Evolutionary conservation across 768 basidiomycete genomes (phyloP).

Genomic region (Tulasnella sp.): DNA sequence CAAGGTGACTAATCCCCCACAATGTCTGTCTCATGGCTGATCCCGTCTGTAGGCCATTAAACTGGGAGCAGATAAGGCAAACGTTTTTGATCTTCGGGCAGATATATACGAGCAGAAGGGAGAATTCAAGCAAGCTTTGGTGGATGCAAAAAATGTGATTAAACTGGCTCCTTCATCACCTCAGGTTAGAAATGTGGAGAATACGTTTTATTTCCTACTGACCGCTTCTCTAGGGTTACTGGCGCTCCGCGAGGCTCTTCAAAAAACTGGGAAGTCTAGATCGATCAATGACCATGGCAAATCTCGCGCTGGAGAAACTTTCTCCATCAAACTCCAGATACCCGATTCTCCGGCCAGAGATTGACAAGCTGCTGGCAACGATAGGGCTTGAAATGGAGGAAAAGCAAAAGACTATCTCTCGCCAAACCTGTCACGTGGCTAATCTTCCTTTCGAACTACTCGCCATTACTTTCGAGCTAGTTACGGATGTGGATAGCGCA

Average conservation of each 20-base stretch:
- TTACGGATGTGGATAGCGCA: not conserved
- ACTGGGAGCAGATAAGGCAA: constrained; percentile 12
- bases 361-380: not conserved
- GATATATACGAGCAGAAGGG: not conserved
- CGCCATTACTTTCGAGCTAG: constrained; percentile 2
- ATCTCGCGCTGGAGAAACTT: constrained; percentile 5
- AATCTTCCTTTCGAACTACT: constrained; percentile 9
- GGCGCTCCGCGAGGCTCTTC: not conserved
- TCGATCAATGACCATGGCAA: constrained; percentile 1
- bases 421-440: constrained; percentile 9
- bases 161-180: constrained; percentile 4
- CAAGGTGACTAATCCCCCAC: no score
- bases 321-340: constrained; percentile 2
- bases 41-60: constrained; percentile 12
- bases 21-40: no score
- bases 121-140: constrained; percentile 8
- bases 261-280: not conserved
- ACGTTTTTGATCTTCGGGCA: constrained; percentile 12
- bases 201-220: no score
- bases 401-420: not conserved
- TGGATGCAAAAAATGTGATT: constrained; percentile 14
- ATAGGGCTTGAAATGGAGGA: not conserved
- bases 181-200: not conserved
- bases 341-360: not conserved
- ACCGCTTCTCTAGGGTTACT: constrained; percentile 9